These are phyloP conservation scores for Heterobasidion occidentale DNA, from an alignment of 1,284 basidiomycete genomes.

Conservation along the genomic window DNA sequence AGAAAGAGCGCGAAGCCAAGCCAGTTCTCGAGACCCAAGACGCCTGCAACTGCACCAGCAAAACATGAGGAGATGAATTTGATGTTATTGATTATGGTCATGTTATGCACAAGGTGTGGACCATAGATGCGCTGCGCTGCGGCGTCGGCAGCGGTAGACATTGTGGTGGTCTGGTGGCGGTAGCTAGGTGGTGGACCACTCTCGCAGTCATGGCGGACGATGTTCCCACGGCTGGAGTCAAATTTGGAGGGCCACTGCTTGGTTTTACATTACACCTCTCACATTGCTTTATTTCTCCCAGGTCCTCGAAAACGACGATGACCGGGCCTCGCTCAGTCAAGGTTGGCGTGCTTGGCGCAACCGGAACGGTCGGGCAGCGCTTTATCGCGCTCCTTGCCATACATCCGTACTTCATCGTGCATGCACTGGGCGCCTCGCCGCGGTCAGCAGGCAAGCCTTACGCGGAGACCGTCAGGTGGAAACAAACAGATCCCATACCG, in stretches of 20 bases:
- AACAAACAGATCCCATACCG: conserved; percentile 81
- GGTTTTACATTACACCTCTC: neutral
- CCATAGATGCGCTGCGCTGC: conserved; percentile 56
- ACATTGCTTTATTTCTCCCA: neutral
- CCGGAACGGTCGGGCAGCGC: conserved; percentile 92
- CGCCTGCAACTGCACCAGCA: conserved; percentile 77
- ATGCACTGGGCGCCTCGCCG: conserved; percentile 84
- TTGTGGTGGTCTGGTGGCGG: neutral
- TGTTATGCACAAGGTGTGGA: conserved; percentile 68
- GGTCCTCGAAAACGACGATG: neutral
- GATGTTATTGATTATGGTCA: conserved; percentile 46
- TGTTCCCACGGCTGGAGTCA: conserved; percentile 4
- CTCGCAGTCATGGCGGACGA: neutral
- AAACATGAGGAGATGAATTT: conserved; percentile 79
- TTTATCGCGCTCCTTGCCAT: conserved; percentile 86
- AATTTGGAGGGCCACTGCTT: neutral
- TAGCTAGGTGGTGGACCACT: neutral
- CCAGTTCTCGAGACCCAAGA: conserved; percentile 80
- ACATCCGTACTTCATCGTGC: conserved; percentile 90
- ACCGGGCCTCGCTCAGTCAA: conserved; percentile 40
- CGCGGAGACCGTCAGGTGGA: conserved; percentile 79
- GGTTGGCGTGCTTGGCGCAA: conserved; percentile 93
- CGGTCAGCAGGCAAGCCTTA: conserved; percentile 88
- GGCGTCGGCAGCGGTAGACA: conserved; percentile 32
- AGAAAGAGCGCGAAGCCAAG: conserved; percentile 76